phyloP scores from a whole-genome alignment of 2,329 filamentous ascomycete species.

The Colletotrichum australisinense region DNA sequence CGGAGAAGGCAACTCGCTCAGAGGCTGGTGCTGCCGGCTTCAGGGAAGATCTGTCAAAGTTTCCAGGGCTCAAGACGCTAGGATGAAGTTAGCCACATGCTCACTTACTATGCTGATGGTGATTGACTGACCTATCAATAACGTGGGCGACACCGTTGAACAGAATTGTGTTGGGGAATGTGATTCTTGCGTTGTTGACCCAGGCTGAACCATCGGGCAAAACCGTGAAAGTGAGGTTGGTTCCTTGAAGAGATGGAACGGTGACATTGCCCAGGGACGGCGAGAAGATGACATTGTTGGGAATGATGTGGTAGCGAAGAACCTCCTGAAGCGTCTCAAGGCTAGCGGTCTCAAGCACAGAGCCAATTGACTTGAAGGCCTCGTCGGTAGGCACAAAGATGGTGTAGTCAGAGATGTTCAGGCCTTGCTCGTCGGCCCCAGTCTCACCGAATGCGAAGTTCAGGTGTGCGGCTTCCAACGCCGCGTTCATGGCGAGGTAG shows the following conservation, averaged over 20 bases:
- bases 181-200: conserved; percentile 46
- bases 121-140: conserved; percentile 42
- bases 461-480: conserved; percentile 41
- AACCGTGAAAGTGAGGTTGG: conserved; percentile 43
- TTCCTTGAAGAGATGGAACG: conserved; percentile 39
- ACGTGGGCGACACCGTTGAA: conserved; percentile 47
- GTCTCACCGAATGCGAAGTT: conserved; percentile 41
- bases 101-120: rapidly evolving
- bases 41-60: conserved; percentile 41
- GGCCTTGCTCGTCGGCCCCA: conserved; percentile 32
- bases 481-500: conserved; percentile 44
- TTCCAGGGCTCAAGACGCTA: conserved; percentile 42
- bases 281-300: conserved; percentile 45
- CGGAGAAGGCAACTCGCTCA: conserved; percentile 42
- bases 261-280: conserved; percentile 42
- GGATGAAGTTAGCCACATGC: not conserved
- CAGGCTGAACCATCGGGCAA: conserved; percentile 43
- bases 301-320: conserved; percentile 45
- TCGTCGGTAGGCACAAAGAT: conserved; percentile 83
- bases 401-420: conserved; percentile 69
- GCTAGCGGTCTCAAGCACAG: conserved; percentile 40
- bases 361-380: conserved; percentile 70
- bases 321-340: conserved; percentile 41
- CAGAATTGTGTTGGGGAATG: conserved; percentile 44
- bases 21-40: conserved; percentile 38